Evolutionary conservation across 352 stramenopile genomes (phyloP).

Genomic region (Halophytophthora batemanensis): DNA sequence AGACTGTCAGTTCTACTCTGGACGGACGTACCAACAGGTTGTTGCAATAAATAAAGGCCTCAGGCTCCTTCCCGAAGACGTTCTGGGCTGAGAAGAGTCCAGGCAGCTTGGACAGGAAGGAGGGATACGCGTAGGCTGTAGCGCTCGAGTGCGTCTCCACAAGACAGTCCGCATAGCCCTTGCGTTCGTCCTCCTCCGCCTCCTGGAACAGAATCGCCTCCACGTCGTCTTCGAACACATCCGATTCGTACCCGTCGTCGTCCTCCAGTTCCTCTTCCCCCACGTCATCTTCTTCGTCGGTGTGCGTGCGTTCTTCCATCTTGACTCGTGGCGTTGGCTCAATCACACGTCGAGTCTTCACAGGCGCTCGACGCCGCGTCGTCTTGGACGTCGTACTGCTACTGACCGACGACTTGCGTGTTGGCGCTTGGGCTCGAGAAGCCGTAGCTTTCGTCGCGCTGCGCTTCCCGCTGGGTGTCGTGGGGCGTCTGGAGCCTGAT

Average conservation of each 20-base stretch:
- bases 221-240: slow-evolving; percentile 76
- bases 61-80: slow-evolving; percentile 56
- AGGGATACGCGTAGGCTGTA: slow-evolving; percentile 52
- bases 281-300: slow-evolving; percentile 36
- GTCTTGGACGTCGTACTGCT: too few relatives aligned
- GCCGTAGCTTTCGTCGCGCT: not conserved
- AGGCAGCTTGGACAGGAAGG: slow-evolving; percentile 57
- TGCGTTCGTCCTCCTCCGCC: slow-evolving; percentile 34
- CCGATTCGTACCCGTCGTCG: slow-evolving; percentile 56
- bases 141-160: slow-evolving; percentile 47
- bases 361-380: not conserved
- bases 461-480: not conserved
- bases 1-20: slow-evolving; percentile 1
- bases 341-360: slow-evolving; percentile 8
- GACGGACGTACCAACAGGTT: slow-evolving; percentile 56
- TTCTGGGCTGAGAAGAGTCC: slow-evolving; percentile 51
- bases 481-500: not conserved
- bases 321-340: slow-evolving; percentile 4
- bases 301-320: slow-evolving; percentile 25
- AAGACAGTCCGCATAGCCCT: slow-evolving; percentile 45
- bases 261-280: slow-evolving; percentile 47
- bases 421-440: too few relatives aligned
- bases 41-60: slow-evolving; percentile 78
- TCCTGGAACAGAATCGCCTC: slow-evolving; percentile 63
- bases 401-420: too few relatives aligned